phyloP scores from a whole-genome alignment of 768 basidiomycete genomes.

The Trichaptum fuscoviolaceum region DNA sequence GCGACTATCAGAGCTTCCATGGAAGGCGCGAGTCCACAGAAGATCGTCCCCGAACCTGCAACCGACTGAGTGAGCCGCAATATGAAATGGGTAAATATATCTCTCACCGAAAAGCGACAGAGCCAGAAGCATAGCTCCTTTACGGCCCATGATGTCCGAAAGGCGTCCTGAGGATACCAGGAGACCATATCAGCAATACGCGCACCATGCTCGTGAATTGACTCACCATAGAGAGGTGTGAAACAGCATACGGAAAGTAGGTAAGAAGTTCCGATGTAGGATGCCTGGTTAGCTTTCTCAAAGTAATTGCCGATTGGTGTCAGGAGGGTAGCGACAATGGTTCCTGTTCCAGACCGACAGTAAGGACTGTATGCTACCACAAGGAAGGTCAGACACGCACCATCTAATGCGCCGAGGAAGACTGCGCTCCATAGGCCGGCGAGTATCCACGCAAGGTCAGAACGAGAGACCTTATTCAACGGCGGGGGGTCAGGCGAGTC shows the following conservation, averaged over 20 bases:
- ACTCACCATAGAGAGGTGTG: constrained; percentile 76
- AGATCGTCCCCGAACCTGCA: constrained; percentile 72
- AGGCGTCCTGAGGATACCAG: constrained; percentile 55
- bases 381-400: constrained; percentile 33
- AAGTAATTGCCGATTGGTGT: constrained; percentile 85
- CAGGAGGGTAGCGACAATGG: constrained; percentile 81
- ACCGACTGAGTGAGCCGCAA: constrained; percentile 17
- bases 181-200: constrained; percentile 16
- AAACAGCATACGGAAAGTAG: constrained; percentile 86
- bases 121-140: constrained; percentile 82
- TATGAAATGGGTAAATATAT: constrained; percentile 13
- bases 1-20: constrained; percentile 80
- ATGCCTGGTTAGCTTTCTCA: constrained; percentile 70
- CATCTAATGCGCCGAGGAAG: constrained; percentile 81
- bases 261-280: constrained; percentile 87
- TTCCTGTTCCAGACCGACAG: constrained; percentile 39
- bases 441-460: constrained; percentile 66
- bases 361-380: constrained; percentile 12
- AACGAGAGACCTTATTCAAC: constrained; percentile 42
- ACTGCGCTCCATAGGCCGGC: constrained; percentile 79
- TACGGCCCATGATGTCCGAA: constrained; percentile 80
- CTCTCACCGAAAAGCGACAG: constrained; percentile 73
- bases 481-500: constrained; percentile 18
- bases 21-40: constrained; percentile 81
- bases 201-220: constrained; percentile 6